Conservation (phyloP, 1,284 basidiomycete species). For the Marasmius fiardii region DNA sequence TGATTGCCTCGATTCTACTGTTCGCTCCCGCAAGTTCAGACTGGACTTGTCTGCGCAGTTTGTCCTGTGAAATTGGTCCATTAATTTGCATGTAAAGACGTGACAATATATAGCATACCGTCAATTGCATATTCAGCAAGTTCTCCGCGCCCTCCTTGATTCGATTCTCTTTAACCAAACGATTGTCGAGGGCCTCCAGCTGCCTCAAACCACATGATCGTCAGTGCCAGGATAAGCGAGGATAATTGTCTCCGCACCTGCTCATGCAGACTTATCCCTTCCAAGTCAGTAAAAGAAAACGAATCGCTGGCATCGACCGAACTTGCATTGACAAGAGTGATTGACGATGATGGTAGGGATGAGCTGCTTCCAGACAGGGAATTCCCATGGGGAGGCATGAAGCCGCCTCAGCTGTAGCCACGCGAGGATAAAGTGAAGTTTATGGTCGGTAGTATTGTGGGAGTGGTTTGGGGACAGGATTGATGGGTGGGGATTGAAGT, state of each 20-base stretch:
- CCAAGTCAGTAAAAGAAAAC: conserved; percentile 37
- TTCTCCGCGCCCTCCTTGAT: conserved; percentile 88
- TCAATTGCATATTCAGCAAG: conserved; percentile 64
- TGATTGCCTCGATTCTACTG: conserved; percentile 66
- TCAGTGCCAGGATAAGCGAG: not conserved
- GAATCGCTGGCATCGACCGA: conserved; percentile 4
- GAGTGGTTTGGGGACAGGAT: too few species aligned
- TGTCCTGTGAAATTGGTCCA: conserved; percentile 9
- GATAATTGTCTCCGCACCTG: conserved; percentile 32
- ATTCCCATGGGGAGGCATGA: not conserved
- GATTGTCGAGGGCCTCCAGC: conserved; percentile 64
- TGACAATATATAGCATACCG: conserved; percentile 37
- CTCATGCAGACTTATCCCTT: conserved; percentile 40
- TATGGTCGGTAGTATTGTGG: too few species aligned
- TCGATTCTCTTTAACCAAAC: conserved; percentile 68
- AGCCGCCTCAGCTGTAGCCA: not conserved
- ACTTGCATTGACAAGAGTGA: conserved; percentile 9
- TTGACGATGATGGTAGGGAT: conserved; percentile 4
- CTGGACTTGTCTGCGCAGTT: conserved; percentile 68
- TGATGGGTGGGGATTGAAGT: too few species aligned
- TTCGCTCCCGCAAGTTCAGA: conserved; percentile 73
- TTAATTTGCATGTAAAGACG: not conserved
- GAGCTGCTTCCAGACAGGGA: not conserved
- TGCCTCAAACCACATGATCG: conserved; percentile 24
- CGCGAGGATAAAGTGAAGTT: too few species aligned